Evolutionary conservation across 306 rosid genomes (phyloP).

Genomic region (Citrullus colocynthis): DNA sequence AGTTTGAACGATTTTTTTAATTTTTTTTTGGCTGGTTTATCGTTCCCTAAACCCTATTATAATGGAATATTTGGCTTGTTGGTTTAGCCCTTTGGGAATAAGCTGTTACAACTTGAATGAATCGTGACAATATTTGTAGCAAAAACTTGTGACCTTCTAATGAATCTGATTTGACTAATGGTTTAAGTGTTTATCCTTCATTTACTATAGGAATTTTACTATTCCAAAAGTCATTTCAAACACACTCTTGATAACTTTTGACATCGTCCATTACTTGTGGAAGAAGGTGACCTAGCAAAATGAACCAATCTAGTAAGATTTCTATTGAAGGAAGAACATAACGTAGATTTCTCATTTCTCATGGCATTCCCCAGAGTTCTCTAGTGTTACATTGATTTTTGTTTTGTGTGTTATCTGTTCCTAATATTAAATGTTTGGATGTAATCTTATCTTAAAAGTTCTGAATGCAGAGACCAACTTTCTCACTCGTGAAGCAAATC

Average conservation of each 20-base stretch:
- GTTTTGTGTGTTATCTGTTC: neutral
- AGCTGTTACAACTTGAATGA: neutral
- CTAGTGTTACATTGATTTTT: neutral
- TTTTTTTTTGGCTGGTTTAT: too few species aligned
- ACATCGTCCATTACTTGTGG: neutral
- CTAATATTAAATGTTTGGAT: neutral
- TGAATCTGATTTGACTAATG: neutral
- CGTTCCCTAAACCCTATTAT: too few species aligned
- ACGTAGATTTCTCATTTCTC: neutral
- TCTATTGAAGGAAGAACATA: neutral
- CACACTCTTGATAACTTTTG: neutral
- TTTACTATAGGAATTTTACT: too few species aligned
- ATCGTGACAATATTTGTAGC: neutral
- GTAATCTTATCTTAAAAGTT: neutral
- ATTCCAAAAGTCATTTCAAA: neutral
- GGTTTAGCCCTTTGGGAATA: neutral
- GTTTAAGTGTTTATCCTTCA: too few species aligned
- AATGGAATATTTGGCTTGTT: neutral
- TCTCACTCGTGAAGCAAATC: slow-evolving; percentile 53
- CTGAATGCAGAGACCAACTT: slow-evolving; percentile 76
- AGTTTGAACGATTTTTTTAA: too few species aligned
- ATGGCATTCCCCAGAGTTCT: neutral
- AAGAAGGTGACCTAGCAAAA: neutral
- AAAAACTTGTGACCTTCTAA: neutral
- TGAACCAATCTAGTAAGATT: neutral